A percentile compares a stretch with the other conserved stretches of the same genome.
phyloP scores from a whole-genome alignment of 331 rosid species.

The Prunus yedoensis region DNA sequence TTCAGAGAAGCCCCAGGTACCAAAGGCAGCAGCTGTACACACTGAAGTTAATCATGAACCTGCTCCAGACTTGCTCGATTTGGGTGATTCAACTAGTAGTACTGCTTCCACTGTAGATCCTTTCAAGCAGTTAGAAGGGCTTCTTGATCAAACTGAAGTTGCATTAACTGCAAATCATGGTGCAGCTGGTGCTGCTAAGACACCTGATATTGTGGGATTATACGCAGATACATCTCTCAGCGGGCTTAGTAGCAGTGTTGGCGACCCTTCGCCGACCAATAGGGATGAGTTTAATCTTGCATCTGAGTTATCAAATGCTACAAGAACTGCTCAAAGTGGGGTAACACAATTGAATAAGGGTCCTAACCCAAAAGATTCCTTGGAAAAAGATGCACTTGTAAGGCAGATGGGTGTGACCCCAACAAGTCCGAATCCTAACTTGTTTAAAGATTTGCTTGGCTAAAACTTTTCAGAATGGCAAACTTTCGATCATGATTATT shows the following conservation, averaged over 20 bases:
- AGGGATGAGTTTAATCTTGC: constrained; percentile 41
- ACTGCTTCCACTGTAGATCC: constrained; percentile 58
- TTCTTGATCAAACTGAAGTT: constrained; percentile 48
- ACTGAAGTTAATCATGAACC: constrained; percentile 46
- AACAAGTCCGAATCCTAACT: too few species aligned
- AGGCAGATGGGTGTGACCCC: too few species aligned
- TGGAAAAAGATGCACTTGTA: too few species aligned
- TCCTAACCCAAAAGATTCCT: too few species aligned
- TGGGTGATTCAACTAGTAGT: constrained; percentile 57
- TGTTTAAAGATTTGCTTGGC: too few species aligned
- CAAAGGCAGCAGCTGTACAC: constrained; percentile 41
- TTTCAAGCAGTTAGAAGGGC: constrained; percentile 75
- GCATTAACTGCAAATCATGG: constrained; percentile 35
- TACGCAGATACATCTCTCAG: constrained; percentile 42
- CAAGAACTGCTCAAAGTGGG: constrained; percentile 34
- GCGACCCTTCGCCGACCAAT: constrained; percentile 34
- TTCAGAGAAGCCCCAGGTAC: constrained; percentile 42
- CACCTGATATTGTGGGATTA: constrained; percentile 54
- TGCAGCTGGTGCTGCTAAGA: constrained; percentile 30
- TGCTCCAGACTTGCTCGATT: constrained; percentile 81
- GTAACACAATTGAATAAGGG: constrained; percentile 58
- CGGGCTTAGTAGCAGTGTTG: constrained; percentile 38
- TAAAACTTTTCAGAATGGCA: too few species aligned
- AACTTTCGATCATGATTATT: too few species aligned
- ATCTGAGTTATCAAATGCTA: constrained; percentile 43